Evolutionary conservation across 1,139 yeast genomes (phyloP).

Genomic region (Protomyces inouyei): DNA sequence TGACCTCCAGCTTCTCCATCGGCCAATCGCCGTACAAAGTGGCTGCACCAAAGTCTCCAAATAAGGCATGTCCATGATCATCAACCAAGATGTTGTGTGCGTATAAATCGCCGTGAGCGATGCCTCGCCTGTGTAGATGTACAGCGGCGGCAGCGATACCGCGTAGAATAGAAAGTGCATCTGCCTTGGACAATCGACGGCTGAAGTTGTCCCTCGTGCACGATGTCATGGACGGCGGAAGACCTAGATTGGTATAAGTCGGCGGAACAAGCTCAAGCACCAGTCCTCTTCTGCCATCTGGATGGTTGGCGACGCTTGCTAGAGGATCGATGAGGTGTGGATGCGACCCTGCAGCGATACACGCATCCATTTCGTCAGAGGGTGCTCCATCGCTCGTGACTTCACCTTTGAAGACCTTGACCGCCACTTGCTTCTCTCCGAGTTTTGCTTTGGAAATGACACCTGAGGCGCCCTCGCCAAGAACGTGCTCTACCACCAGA

Average conservation of each 20-base stretch:
- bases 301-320: not conserved
- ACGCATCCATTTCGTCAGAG: slow-evolving; percentile 12
- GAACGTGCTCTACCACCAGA: not conserved
- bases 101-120: slow-evolving; percentile 15
- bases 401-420: slow-evolving; percentile 14
- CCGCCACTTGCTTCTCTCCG: not conserved
- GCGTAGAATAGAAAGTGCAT: not conserved
- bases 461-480: slow-evolving; percentile 21
- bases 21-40: slow-evolving; percentile 5
- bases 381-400: slow-evolving; percentile 15
- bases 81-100: slow-evolving; percentile 17
- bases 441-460: slow-evolving; percentile 1
- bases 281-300: not conserved
- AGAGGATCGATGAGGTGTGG: slow-evolving; percentile 10
- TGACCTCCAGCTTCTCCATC: slow-evolving; percentile 2
- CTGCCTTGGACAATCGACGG: not conserved
- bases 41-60: slow-evolving; percentile 24
- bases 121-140: slow-evolving; percentile 3
- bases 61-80: slow-evolving; percentile 4
- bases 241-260: slow-evolving; percentile 3
- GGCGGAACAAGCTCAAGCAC: slow-evolving; percentile 12
- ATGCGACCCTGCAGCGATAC: slow-evolving; percentile 17
- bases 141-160: slow-evolving; percentile 15
- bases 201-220: slow-evolving; percentile 9
- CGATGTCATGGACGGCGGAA: slow-evolving; percentile 5